Conservation (phyloP, 2,329 filamentous ascomycete species). For the Chaetomiaceae sp. region DNA sequence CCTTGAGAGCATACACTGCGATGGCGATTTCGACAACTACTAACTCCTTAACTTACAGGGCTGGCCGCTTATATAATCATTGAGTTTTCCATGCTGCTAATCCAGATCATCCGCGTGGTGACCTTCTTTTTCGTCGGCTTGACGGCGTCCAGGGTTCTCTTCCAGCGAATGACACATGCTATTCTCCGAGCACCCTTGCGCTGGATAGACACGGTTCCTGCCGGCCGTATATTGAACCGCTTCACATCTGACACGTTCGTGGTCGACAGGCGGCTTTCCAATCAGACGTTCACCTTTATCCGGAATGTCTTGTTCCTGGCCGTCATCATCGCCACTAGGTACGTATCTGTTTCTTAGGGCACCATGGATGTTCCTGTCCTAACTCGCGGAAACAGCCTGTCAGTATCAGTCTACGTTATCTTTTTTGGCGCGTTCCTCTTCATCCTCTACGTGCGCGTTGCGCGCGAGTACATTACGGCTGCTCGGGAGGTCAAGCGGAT, state of each 20-base stretch:
- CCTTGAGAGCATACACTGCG: neutral
- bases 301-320: slow-evolving; percentile 30
- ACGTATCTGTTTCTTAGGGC: slow-evolving; percentile 3
- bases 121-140: slow-evolving; percentile 31
- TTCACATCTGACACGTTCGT: slow-evolving; percentile 39
- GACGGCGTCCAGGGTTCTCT: slow-evolving; percentile 31
- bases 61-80: slow-evolving; percentile 31
- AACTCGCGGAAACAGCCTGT: slow-evolving; percentile 22
- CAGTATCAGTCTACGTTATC: slow-evolving; percentile 35
- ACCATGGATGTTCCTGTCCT: neutral
- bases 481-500: slow-evolving; percentile 40
- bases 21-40: neutral
- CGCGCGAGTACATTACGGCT: slow-evolving; percentile 35
- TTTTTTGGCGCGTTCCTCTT: slow-evolving; percentile 35
- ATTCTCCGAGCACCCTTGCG: slow-evolving; percentile 39
- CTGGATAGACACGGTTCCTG: slow-evolving; percentile 39
- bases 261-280: slow-evolving; percentile 35
- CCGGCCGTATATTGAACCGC: slow-evolving; percentile 41
- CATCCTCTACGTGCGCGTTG: slow-evolving; percentile 33
- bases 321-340: slow-evolving; percentile 37
- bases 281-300: slow-evolving; percentile 30
- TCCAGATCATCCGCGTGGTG: slow-evolving; percentile 26
- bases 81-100: slow-evolving; percentile 26
- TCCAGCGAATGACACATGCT: slow-evolving; percentile 33
- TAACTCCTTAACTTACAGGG: slow-evolving; percentile 23